phyloP scores from a whole-genome alignment of 345 rosid genomes.

The Salix purpurea region DNA sequence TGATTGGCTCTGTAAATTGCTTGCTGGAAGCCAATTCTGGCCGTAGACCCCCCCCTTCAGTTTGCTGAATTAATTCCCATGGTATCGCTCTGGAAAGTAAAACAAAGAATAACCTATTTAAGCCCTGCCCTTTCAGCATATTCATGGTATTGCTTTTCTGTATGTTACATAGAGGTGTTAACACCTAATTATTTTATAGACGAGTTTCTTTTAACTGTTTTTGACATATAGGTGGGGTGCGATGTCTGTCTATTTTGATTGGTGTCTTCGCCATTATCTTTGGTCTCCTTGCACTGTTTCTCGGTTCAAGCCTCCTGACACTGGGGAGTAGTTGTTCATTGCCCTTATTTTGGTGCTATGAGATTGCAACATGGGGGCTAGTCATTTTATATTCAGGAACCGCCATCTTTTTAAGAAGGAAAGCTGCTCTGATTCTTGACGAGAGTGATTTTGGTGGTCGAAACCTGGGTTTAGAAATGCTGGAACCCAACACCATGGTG shows the following conservation, averaged over 20 bases:
- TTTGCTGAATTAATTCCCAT: too few relatives aligned
- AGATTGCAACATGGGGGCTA: constrained; percentile 79
- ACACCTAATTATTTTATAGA: background rate
- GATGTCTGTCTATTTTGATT: constrained; percentile 76
- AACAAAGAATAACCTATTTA: too few relatives aligned
- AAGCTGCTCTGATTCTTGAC: constrained; percentile 61
- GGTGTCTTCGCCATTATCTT: constrained; percentile 63
- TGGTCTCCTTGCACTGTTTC: constrained; percentile 75
- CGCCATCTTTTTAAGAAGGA: constrained; percentile 68
- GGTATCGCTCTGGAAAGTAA: too few relatives aligned
- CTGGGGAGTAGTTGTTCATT: constrained; percentile 81
- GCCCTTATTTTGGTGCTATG: constrained; percentile 95
- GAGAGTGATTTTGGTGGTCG: constrained; percentile 58
- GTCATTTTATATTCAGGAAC: constrained; percentile 69
- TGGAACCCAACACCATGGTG: constrained; percentile 66
- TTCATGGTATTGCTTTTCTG: too few relatives aligned
- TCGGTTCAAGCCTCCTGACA: constrained; percentile 90
- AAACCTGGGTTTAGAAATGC: constrained; percentile 78
- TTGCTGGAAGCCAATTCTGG: too few relatives aligned
- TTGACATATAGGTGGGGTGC: constrained; percentile 65
- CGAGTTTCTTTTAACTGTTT: background rate
- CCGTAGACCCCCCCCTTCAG: too few relatives aligned
- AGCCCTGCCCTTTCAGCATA: too few relatives aligned
- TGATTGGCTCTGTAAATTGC: background rate
- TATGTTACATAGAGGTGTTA: background rate